phyloP scores from a whole-genome alignment of 2,329 filamentous ascomycete species.

The Hymenoscyphus repandus region DNA sequence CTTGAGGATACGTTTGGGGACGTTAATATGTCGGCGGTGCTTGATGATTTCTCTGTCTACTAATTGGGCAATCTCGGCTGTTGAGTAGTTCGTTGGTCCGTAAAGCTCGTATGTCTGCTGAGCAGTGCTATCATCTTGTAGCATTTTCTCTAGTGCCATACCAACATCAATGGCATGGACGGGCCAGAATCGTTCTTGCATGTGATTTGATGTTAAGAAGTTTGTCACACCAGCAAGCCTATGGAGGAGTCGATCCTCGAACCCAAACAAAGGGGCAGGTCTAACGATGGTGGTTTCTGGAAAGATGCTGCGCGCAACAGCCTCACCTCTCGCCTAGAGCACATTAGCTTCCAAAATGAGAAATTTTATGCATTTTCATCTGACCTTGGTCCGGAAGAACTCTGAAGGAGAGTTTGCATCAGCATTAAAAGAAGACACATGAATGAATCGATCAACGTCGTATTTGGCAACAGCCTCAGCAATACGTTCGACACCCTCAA shows the following conservation, averaged over 20 bases:
- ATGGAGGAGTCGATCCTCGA: conserved; percentile 87
- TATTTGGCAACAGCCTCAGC: conserved; percentile 95
- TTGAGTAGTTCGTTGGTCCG: conserved; percentile 88
- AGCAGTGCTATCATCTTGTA: conserved; percentile 84
- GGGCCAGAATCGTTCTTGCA: conserved; percentile 85
- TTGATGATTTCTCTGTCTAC: conserved; percentile 93
- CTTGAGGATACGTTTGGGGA: conserved; percentile 77
- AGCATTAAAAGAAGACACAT: conserved; percentile 93
- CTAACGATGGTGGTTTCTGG: conserved; percentile 96
- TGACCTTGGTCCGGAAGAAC: conserved; percentile 85
- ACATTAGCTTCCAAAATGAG: neutral
- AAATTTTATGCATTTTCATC: conserved; percentile 18
- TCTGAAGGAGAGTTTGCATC: conserved; percentile 73
- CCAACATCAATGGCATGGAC: conserved; percentile 93
- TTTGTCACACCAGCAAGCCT: conserved; percentile 77
- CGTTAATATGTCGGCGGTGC: conserved; percentile 81
- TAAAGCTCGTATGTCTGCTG: conserved; percentile 92
- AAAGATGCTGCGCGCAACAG: conserved; percentile 80
- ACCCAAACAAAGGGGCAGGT: conserved; percentile 89
- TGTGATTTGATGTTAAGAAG: conserved; percentile 84
- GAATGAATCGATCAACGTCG: conserved; percentile 93
- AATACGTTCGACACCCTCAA: conserved; percentile 89
- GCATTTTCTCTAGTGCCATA: conserved; percentile 80
- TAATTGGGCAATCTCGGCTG: conserved; percentile 76
- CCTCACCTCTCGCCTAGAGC: conserved; percentile 67